phyloP scores from a whole-genome alignment of 2,329 filamentous ascomycete genomes.

The Ophidiomyces ophidiicola region DNA sequence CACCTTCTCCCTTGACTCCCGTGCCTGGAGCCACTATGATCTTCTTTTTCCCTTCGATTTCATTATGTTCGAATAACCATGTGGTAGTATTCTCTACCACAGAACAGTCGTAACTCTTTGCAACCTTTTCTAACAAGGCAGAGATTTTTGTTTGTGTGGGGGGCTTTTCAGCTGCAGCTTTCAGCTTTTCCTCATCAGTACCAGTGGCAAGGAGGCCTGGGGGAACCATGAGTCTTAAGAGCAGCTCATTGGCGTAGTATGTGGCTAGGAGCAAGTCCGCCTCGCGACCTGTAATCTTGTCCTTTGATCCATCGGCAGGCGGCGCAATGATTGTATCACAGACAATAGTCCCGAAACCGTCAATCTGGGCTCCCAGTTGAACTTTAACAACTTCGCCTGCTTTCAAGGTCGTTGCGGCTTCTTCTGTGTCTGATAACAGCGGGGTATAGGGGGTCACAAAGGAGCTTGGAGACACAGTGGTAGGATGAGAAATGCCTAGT shows the following conservation, averaged over 20 bases:
- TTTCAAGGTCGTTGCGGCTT: conserved; percentile 69
- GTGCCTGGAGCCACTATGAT: conserved; percentile 73
- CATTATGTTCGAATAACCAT: conserved; percentile 92
- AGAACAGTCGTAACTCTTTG: conserved; percentile 79
- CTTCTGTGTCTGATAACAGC: conserved; percentile 69
- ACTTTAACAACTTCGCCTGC: conserved; percentile 86
- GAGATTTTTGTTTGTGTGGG: conserved; percentile 81
- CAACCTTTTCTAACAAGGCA: conserved; percentile 76
- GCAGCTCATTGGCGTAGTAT: conserved; percentile 88
- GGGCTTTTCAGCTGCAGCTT: conserved; percentile 69
- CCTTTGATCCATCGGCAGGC: conserved; percentile 47
- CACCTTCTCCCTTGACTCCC: conserved; percentile 81
- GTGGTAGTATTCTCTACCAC: conserved; percentile 96
- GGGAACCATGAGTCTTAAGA: conserved; percentile 80
- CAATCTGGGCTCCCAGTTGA: conserved; percentile 96
- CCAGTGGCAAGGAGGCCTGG: conserved; percentile 73
- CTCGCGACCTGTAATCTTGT: conserved; percentile 58
- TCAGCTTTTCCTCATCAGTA: conserved; percentile 89
- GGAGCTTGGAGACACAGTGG: conserved; percentile 84
- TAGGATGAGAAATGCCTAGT: conserved; percentile 77
- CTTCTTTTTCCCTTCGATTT: conserved; percentile 97
- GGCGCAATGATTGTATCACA: conserved; percentile 79
- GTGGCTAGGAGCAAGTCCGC: conserved; percentile 85
- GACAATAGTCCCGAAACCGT: conserved; percentile 91
- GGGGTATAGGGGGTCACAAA: conserved; percentile 97